Conservation (phyloP, 495 filamentous ascomycete genomes). For the Podospora pseudoanserina region DNA sequence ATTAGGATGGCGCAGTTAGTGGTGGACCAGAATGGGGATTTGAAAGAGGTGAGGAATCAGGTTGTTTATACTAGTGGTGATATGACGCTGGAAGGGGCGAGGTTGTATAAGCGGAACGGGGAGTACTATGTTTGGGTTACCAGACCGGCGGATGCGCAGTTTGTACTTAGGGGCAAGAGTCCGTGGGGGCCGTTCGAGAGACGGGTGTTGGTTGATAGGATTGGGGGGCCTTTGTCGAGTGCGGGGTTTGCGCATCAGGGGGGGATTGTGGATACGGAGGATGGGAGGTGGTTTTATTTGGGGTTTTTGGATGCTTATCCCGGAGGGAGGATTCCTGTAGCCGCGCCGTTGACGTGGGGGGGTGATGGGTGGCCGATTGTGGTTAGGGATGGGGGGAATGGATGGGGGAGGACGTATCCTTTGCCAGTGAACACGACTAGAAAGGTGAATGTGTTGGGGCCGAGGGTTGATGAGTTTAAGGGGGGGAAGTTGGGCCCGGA, state of each 20-base stretch:
- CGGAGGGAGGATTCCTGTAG: constrained; percentile 53
- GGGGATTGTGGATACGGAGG: constrained; percentile 50
- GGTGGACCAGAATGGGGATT: constrained; percentile 32
- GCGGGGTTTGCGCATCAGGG: constrained; percentile 53
- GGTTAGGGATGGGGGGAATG: constrained; percentile 34
- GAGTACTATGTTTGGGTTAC: constrained; percentile 53
- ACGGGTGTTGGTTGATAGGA: constrained; percentile 35
- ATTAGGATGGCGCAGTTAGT: constrained; percentile 51
- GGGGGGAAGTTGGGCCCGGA: constrained; percentile 35
- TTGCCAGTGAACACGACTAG: constrained; percentile 36
- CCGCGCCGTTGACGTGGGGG: constrained; percentile 52
- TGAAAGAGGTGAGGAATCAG: constrained; percentile 29
- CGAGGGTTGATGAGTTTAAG: constrained; percentile 40
- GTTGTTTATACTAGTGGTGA: constrained; percentile 38
- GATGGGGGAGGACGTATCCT: constrained; percentile 46
- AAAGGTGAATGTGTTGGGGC: constrained; percentile 29
- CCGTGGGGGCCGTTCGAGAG: constrained; percentile 47
- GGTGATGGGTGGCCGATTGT: constrained; percentile 49
- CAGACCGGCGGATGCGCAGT: constrained; percentile 43
- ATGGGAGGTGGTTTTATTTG: constrained; percentile 57
- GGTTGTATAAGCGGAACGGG: constrained; percentile 55
- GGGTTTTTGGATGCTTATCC: constrained; percentile 55
- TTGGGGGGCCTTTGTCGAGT: constrained; percentile 40
- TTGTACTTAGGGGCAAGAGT: constrained; percentile 46
- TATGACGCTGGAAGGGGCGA: constrained; percentile 49